Evolutionary conservation across 495 filamentous ascomycete species (phyloP), one percentile per base, ranked within the genome.

Genomic region (Penicillium goetzii): DNA sequence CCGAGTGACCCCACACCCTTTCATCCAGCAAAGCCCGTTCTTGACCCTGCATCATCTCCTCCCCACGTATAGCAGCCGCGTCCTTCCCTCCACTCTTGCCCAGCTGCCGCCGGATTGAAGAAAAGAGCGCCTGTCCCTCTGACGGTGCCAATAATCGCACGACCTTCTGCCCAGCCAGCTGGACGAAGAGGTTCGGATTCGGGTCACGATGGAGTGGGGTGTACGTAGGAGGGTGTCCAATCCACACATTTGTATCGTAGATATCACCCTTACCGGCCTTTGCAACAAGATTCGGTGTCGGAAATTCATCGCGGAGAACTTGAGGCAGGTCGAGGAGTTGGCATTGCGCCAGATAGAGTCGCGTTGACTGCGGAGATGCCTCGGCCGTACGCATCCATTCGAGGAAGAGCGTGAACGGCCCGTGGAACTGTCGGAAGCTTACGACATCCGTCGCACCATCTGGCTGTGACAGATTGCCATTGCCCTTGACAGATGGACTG

Each of bases 201-300:
- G 95, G 95, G 70, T 99, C 95, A 23, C 88, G 83, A 76, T 99
- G 95, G 11, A 96, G 82, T 8, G 95, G 92, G 0, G 95, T 98
- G 68, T 89, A 90, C 0, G 93, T 97, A 2, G 91, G 90, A 34
- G 92, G 84, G 5, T 89, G 76, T 11, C 95, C 95, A 6, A 98
- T 82, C 95, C 95, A 99, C 26, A 99, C 75, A 69, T 89, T 94
- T 14, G 88, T 86, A 66, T 86, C 85, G 69, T 99, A 98, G 12
- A 97, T 76, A 75, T 97, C 93, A 43, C 89, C 88, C 67, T 78
- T 79, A 11, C 92, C 87, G 11, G 85, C 79, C 34, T 78, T 61
- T 25, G 58, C 63, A 4, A 97, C 88, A 4, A 92, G 56, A 0
- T 80, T 65, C 0, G 95, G 95, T 0, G 83, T 81, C 0, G 90